phyloP scores from a whole-genome alignment of 1,139 yeast genomes.

The Debaryomycetaceae sp. region DNA sequence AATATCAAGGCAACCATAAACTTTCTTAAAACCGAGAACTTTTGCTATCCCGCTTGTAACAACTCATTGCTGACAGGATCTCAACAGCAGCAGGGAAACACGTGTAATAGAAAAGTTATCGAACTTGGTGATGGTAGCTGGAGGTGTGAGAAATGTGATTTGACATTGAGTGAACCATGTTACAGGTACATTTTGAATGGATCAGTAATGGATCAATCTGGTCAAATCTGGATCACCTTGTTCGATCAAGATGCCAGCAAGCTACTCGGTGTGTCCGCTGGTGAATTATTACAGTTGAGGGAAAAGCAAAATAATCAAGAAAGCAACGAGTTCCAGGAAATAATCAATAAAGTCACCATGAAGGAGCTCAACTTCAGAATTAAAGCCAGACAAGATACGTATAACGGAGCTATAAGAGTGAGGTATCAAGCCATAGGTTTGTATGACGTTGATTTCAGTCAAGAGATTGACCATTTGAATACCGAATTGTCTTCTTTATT shows the following conservation, averaged over 20 bases:
- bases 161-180: constrained; percentile 61
- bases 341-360: constrained; percentile 55
- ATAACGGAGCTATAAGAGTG: constrained; percentile 73
- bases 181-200: constrained; percentile 76
- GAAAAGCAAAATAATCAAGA: constrained; percentile 33
- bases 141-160: constrained; percentile 93
- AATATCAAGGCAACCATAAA: constrained; percentile 69
- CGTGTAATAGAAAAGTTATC: constrained; percentile 80
- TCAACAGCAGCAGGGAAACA: constrained; percentile 19
- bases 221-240: constrained; percentile 81
- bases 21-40: constrained; percentile 67
- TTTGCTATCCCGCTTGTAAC: constrained; percentile 90
- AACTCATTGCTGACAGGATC: constrained; percentile 35
- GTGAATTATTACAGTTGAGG: constrained; percentile 54
- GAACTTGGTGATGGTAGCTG: constrained; percentile 72
- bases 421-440: constrained; percentile 66
- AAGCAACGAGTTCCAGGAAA: constrained; percentile 47
- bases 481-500: constrained; percentile 45
- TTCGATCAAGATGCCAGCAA: constrained; percentile 81
- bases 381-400: constrained; percentile 79
- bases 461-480: constrained; percentile 61
- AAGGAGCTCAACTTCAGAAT: constrained; percentile 71
- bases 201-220: constrained; percentile 73
- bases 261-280: constrained; percentile 68
- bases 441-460: constrained; percentile 52